Base-by-base conservation (phyloP, 805 yeast genomes). In the Schizosaccharomyces lindneri region DNA sequence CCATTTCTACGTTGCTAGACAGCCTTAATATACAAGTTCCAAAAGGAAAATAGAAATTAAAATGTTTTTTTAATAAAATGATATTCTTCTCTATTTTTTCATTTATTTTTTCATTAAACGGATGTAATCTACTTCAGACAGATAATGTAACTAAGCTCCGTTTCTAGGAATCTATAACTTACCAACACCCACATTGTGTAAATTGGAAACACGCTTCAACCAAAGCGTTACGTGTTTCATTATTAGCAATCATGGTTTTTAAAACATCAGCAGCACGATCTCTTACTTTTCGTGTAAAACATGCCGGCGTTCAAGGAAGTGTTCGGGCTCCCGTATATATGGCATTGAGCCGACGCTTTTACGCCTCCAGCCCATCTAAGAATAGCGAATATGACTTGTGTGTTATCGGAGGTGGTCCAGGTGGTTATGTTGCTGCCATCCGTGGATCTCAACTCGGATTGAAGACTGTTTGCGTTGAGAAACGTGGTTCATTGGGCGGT, bases 381-480 rank as follows among this genome's bases (percentile, higher is more conserved):
- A 51, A 21, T 24, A 17, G 51, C 6, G 57, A 51, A 7, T 51
- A 51, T n/a, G 57, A 51, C 27, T 29, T 59, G n/a, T 43, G 60
- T 32, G 87, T 93, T 68, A 85, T 93, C 70, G 99, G 99, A 67
- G 97, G 97, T 69, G 99, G 99, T 63, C 99, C 99, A 67, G 99
- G 97, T 74, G 99, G 99, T 65, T 93, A 93, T 73, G 67, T 65
- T 63, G 48, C 97, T 62, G 98, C 99, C 70, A 93, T 93, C 73
- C 90, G 87, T 74, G 96, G 96, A 64, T 98, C 98, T 61, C 99
- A 93, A 78, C 78, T 89, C 64, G 97, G 97, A 55, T 79, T 78
- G 68, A 83, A 89, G 74, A 87, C 96, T 62, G 98, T 97, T 43
- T 93, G 98, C 80, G 77, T 93, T 66, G 99, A 93, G 74, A 88